phyloP scores from a whole-genome alignment of 225 moss, liverwort and hornwort species.

The Lunularia cruciata region DNA sequence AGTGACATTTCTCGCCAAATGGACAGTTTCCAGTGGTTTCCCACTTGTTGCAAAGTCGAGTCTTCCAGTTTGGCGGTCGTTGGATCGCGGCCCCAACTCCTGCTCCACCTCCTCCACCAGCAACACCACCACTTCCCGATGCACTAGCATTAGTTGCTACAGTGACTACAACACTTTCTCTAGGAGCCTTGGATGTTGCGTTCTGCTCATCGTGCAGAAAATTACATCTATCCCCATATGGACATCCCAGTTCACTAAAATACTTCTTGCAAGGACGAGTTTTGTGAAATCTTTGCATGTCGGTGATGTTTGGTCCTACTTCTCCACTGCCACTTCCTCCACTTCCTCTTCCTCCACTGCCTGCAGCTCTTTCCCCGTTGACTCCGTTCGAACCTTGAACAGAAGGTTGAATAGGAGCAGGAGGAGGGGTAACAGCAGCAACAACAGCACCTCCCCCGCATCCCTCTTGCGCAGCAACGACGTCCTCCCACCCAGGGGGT shows the following conservation, averaged over 20 bases:
- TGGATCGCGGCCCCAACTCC: slow-evolving; percentile 26
- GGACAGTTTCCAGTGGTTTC: slow-evolving; percentile 95
- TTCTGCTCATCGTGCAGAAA: slow-evolving; percentile 77
- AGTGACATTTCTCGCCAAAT: slow-evolving; percentile 89
- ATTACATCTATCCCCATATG: slow-evolving; percentile 94
- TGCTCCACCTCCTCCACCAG: slow-evolving; percentile 17
- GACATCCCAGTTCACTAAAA: slow-evolving; percentile 80
- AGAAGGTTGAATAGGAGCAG: slow-evolving; percentile 13
- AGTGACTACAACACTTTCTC: slow-evolving; percentile 39
- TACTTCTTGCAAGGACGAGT: slow-evolving; percentile 98
- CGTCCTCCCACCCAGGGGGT: slow-evolving; percentile 64
- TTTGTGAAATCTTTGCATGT: slow-evolving; percentile 90
- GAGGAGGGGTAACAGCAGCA: neutral
- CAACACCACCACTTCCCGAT: slow-evolving; percentile 37
- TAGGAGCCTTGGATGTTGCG: slow-evolving; percentile 19
- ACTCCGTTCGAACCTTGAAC: slow-evolving; percentile 12
- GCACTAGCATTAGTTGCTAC: slow-evolving; percentile 34
- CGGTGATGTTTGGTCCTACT: slow-evolving; percentile 48
- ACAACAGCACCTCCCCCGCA: slow-evolving; percentile 13
- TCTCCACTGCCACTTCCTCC: slow-evolving; percentile 32
- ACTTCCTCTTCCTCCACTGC: slow-evolving; percentile 31
- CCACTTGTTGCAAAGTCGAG: slow-evolving; percentile 97
- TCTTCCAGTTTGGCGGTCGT: slow-evolving; percentile 97
- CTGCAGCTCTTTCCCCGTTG: slow-evolving; percentile 15
- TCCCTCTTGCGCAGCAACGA: slow-evolving; percentile 68